These are phyloP conservation scores for Leccinum variicolor DNA, from an alignment of 768 basidiomycete species.

Conservation along the genomic window DNA sequence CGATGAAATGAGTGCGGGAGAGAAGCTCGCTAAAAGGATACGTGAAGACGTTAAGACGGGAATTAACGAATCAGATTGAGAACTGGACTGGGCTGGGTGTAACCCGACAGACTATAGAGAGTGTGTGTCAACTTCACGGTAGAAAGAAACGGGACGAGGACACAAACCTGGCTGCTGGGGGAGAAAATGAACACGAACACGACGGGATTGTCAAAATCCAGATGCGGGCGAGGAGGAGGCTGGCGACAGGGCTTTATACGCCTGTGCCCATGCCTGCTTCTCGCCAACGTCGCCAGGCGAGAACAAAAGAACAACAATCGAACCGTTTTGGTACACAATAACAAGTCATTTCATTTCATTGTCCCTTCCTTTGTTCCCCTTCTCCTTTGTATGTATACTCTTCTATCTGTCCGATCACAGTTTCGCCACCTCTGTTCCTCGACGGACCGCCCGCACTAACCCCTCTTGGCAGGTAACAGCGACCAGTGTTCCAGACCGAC, in stretches of 20 bases:
- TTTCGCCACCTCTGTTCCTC: constrained; percentile 36
- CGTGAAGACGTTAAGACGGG: constrained; percentile 26
- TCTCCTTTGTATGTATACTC: constrained; percentile 12
- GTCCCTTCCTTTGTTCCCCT: constrained; percentile 19
- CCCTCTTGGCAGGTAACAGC: constrained; percentile 84
- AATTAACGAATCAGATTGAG: constrained; percentile 19
- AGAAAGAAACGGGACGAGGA: neutral
- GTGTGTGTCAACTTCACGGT: neutral
- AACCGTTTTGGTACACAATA: constrained; percentile 33
- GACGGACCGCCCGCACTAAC: constrained; percentile 59
- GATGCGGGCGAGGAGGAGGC: constrained; percentile 11
- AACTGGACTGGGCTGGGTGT: constrained; percentile 19
- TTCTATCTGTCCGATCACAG: constrained; percentile 14
- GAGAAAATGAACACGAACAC: constrained; percentile 6
- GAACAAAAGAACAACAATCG: constrained; percentile 29
- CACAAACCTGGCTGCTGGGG: constrained; percentile 29
- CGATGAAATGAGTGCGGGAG: constrained; percentile 27
- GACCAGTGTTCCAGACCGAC: constrained; percentile 59
- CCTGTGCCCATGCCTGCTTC: constrained; percentile 9
- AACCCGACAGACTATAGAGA: constrained; percentile 27
- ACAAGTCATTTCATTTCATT: constrained; percentile 17
- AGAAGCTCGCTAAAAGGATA: constrained; percentile 20
- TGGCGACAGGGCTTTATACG: constrained; percentile 24
- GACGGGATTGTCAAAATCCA: constrained; percentile 38
- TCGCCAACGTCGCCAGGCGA: constrained; percentile 28